Conservation (phyloP, 2,329 filamentous ascomycete species). For the Septoria linicola region DNA sequence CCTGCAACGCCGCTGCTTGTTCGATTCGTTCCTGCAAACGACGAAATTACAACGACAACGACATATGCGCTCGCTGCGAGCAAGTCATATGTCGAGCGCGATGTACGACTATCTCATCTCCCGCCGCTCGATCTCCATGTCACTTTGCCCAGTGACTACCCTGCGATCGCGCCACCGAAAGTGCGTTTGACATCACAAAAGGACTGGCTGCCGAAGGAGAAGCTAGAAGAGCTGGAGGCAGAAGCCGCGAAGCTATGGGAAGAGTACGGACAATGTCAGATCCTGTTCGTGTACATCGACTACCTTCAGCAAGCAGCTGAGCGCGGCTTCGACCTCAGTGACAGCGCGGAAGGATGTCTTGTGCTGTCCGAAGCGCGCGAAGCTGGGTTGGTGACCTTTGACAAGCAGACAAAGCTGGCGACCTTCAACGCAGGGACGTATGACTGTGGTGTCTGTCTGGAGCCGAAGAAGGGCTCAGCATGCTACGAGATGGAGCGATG, state of each 20-base stretch:
- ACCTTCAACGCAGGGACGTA: slow-evolving; percentile 83
- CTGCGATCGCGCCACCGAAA: slow-evolving; percentile 51
- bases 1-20: slow-evolving; percentile 53
- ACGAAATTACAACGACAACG: slow-evolving; percentile 1
- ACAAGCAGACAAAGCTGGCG: slow-evolving; percentile 69
- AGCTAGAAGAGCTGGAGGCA: slow-evolving; percentile 46
- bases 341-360: slow-evolving; percentile 44
- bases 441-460: slow-evolving; percentile 82
- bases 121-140: slow-evolving; percentile 57
- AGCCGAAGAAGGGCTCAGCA: slow-evolving; percentile 80
- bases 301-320: slow-evolving; percentile 60
- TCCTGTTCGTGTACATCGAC: slow-evolving; percentile 61
- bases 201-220: slow-evolving; percentile 53
- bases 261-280: slow-evolving; percentile 57
- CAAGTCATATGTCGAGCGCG: slow-evolving; percentile 33
- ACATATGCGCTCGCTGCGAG: slow-evolving; percentile 16
- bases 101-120: slow-evolving; percentile 54
- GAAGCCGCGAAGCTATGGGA: slow-evolving; percentile 58
- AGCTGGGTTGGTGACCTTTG: slow-evolving; percentile 72
- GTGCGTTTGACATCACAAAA: slow-evolving; percentile 51
- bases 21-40: slow-evolving; percentile 30
- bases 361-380: slow-evolving; percentile 55
- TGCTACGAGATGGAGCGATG: slow-evolving; percentile 79
- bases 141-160: slow-evolving; percentile 56
- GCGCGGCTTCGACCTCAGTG: slow-evolving; percentile 52